These are phyloP conservation scores for Rhynchosporium agropyri DNA, from an alignment of 2,329 filamentous ascomycete species.

Conservation along the genomic window DNA sequence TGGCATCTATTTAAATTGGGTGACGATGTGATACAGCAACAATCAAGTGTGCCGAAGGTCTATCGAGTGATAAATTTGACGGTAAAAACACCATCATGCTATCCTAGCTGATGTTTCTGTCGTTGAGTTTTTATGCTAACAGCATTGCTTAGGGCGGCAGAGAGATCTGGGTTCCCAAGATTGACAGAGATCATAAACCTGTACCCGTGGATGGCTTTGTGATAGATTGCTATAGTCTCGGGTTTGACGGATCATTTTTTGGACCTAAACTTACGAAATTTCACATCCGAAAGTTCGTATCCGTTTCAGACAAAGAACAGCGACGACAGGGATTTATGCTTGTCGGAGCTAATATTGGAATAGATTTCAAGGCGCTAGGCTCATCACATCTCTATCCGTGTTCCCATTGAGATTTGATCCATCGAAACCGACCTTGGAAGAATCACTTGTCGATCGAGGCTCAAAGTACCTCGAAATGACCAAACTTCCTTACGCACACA, in stretches of 20 bases:
- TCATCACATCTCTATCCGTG: conserved; percentile 14
- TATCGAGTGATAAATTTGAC: conserved; percentile 17
- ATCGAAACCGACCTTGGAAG: background rate
- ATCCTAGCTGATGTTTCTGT: background rate
- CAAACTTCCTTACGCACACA: conserved; percentile 10
- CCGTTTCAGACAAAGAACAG: background rate
- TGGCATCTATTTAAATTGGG: conserved; percentile 18
- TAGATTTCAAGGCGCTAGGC: background rate
- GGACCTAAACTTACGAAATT: conserved; percentile 5
- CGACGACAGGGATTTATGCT: background rate
- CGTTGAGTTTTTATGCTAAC: conserved; percentile 2
- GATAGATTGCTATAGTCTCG: conserved; percentile 18
- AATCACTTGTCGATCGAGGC: conserved; percentile 2
- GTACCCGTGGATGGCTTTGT: conserved; percentile 12
- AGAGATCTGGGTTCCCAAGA: conserved; percentile 6
- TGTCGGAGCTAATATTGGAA: background rate
- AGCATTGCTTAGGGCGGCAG: conserved; percentile 7
- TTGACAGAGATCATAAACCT: background rate
- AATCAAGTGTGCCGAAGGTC: background rate
- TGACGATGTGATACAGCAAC: background rate
- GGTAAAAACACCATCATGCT: background rate
- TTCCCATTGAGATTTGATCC: conserved; percentile 12
- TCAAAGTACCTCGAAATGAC: conserved; percentile 11
- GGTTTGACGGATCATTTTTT: conserved; percentile 1
- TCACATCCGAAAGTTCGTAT: conserved; percentile 4